Evolutionary conservation across 192 early-diverging fungal genomes (phyloP).

Genomic region (Rhizoclosmatium globosum): DNA sequence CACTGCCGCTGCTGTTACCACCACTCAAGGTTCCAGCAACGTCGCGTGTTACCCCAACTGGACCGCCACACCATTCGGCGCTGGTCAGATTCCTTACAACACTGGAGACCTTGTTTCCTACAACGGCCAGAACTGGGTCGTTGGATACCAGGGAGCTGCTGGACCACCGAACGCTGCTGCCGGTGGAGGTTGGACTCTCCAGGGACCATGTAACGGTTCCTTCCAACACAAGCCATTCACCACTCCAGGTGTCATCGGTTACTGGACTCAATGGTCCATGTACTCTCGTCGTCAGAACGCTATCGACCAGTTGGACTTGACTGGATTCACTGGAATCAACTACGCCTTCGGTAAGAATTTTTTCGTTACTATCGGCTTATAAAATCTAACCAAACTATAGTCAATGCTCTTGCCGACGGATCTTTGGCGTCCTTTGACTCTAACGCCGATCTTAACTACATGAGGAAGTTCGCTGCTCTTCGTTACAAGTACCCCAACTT

Average conservation of each 20-base stretch:
- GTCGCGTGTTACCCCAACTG: constrained; percentile 1
- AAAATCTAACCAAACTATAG: background rate
- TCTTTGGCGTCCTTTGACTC: constrained; percentile 18
- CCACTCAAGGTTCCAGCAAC: background rate
- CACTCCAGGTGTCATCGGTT: constrained; percentile 33
- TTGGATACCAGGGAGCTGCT: constrained; percentile 25
- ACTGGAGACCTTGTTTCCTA: constrained; percentile 14
- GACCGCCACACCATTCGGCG: background rate
- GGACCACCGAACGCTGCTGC: background rate
- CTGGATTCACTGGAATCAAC: constrained; percentile 34
- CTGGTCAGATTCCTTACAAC: constrained; percentile 20
- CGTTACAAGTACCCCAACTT: constrained; percentile 26
- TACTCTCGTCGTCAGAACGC: constrained; percentile 32
- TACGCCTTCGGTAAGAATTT: constrained; percentile 31
- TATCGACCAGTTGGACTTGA: constrained; percentile 18
- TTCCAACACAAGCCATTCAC: constrained; percentile 18
- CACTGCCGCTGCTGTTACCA: background rate
- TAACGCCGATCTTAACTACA: constrained; percentile 22
- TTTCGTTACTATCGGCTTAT: background rate
- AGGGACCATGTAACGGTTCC: constrained; percentile 6
- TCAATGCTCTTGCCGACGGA: constrained; percentile 16
- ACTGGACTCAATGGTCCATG: constrained; percentile 31
- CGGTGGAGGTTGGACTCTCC: constrained; percentile 11
- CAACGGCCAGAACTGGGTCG: constrained; percentile 26
- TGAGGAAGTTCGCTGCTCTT: constrained; percentile 5